A percentile compares a stretch with the other conserved stretches of the same genome.
phyloP scores from a whole-genome alignment of 257 asterid species.

The Fraxinus excelsior region DNA sequence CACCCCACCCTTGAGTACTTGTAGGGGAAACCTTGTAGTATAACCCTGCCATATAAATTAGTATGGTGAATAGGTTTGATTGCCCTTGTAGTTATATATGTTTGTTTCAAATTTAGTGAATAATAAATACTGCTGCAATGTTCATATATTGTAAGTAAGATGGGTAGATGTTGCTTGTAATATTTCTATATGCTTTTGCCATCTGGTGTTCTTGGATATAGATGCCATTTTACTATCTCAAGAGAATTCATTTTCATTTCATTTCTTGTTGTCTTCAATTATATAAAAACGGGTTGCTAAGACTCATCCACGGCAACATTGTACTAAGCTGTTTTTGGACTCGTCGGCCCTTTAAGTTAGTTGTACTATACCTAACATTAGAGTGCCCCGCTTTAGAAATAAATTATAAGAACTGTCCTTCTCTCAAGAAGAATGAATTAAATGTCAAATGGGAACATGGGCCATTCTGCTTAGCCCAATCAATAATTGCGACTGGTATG shows the following conservation, averaged over 20 bases:
- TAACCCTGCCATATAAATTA: constrained; percentile 21
- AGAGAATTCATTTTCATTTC: constrained; percentile 9
- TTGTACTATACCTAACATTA: too few relatives aligned
- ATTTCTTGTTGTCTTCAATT: not conserved
- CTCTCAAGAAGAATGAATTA: too few relatives aligned
- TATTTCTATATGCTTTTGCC: not conserved
- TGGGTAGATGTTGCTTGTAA: constrained; percentile 18
- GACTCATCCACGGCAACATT: too few relatives aligned
- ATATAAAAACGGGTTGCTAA: too few relatives aligned
- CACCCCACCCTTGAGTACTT: constrained; percentile 42
- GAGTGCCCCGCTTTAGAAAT: too few relatives aligned
- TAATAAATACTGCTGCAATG: constrained; percentile 17
- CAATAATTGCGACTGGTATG: too few relatives aligned
- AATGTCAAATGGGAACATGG: too few relatives aligned
- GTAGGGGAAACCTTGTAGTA: not conserved
- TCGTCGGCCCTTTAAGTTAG: too few relatives aligned
- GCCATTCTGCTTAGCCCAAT: too few relatives aligned
- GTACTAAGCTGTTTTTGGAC: too few relatives aligned
- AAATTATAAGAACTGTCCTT: too few relatives aligned
- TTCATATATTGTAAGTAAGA: constrained; percentile 4
- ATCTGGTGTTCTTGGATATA: constrained; percentile 16
- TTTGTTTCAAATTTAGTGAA: constrained; percentile 8
- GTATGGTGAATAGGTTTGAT: constrained; percentile 10
- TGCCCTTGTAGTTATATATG: not conserved
- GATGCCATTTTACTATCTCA: not conserved